Percentiles rank a stretch among this genome's conserved stretches.
Evolutionary conservation across 2,329 filamentous ascomycete genomes (phyloP).

Genomic region (Xylariaceae sp.): DNA sequence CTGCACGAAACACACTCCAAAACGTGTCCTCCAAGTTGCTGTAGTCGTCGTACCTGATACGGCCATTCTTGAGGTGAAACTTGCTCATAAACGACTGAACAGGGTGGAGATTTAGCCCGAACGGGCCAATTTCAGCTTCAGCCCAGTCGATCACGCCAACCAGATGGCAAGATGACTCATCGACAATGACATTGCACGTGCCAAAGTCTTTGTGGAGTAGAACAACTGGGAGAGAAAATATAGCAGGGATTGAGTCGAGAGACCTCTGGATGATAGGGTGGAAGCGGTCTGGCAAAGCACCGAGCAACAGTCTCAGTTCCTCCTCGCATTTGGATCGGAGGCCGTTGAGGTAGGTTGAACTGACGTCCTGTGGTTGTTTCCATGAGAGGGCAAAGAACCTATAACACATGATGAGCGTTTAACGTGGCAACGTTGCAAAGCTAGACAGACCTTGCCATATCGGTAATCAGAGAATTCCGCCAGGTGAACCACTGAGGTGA

Average conservation of each 20-base stretch:
- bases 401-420: not conserved
- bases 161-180: conserved; percentile 36
- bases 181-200: conserved; percentile 39
- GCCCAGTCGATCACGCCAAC: conserved; percentile 42
- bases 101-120: conserved; percentile 38
- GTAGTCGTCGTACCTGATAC: conserved; percentile 35
- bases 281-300: conserved; percentile 36
- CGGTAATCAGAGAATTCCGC: not conserved
- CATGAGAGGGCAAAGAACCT: conserved; percentile 7
- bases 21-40: conserved; percentile 30
- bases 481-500: not conserved
- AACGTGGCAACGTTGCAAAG: not conserved
- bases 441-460: conserved; percentile 1
- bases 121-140: conserved; percentile 39
- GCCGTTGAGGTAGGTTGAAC: conserved; percentile 24
- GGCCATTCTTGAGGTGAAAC: conserved; percentile 36
- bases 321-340: conserved; percentile 8
- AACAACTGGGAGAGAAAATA: conserved; percentile 39
- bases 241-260: conserved; percentile 31
- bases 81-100: conserved; percentile 34
- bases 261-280: conserved; percentile 31
- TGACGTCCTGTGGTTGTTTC: not conserved
- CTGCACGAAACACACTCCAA: conserved; percentile 32
- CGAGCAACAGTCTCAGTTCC: conserved; percentile 34
- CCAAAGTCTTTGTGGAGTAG: conserved; percentile 39